Base-by-base conservation (phyloP, 2,329 filamentous ascomycete genomes). In the Hypoxylon sp. region DNA sequence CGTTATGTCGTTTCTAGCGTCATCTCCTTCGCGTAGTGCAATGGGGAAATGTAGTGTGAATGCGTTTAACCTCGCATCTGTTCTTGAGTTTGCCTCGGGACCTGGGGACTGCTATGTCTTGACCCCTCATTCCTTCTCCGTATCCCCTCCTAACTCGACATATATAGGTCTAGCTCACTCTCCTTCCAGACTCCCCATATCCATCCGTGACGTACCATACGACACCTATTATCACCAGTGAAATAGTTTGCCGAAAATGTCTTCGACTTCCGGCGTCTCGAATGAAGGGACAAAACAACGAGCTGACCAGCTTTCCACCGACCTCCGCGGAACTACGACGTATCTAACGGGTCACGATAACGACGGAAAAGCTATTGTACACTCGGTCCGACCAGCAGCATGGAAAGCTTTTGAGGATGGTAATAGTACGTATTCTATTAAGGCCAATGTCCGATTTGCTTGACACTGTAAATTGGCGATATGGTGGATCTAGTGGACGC, bases 281-380 rank as follows among this genome's bases (percentile, higher is more conserved):
- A 38, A 56, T 7, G 32, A 49, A 18, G 38, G 24, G 33, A 44
- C 45, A 7, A 55, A 57, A 38, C 51, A 51, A 7, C 52, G 60
- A 18, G 12, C 53, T 8, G 50, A 45, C n/a, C 55, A 70, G 55
- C 42, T 70, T 26, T 61, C 65, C 4, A 42, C 68, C 8, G 53
- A 65, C 20, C 72, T 61, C 26, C 72, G 53, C 45, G 64, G 36
- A 20, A 68, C 68, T 14, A 74, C 67, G 14, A 74, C 72, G 3
- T 72, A 74, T 54, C 56, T 75, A 22, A 77, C 75, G 4, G 73
- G 72, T 4, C 74, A 77, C 54, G 67, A 74, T 49, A 50, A 61
- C 12, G 53, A 64, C 16, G 73, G 73, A 46, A 74, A 78, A 68
- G 79, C 80, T 16, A 72, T 79, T 24, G 68, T 82, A 0, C 76